Evolutionary conservation across 345 rosid species (phyloP).

Genomic region (Brassica juncea): DNA sequence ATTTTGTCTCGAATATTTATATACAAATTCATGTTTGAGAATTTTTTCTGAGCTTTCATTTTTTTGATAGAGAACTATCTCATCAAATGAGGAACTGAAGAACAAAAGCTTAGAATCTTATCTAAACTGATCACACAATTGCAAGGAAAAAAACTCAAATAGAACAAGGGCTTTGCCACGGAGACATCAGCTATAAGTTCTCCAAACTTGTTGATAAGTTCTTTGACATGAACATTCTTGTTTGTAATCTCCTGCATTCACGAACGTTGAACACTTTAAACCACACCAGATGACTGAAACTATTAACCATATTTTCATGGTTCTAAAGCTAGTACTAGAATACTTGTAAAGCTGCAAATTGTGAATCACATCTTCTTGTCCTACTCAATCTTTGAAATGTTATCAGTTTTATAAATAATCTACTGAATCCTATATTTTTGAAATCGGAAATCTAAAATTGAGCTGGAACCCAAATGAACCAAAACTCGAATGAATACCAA

Average conservation of each 20-base stretch:
- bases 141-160: slow-evolving; percentile 27
- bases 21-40: slow-evolving; percentile 10
- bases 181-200: slow-evolving; percentile 73
- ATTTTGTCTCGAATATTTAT: slow-evolving; percentile 27
- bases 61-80: too few species aligned
- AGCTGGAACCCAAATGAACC: too few species aligned
- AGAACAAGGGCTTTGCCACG: slow-evolving; percentile 93
- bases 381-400: too few species aligned
- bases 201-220: slow-evolving; percentile 74
- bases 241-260: slow-evolving; percentile 66
- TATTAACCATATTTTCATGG: too few species aligned
- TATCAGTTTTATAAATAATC: too few species aligned
- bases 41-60: too few species aligned
- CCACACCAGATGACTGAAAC: background rate
- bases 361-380: too few species aligned
- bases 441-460: too few species aligned
- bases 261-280: background rate
- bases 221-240: slow-evolving; percentile 71
- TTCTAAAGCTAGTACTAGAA: background rate
- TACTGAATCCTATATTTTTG: too few species aligned
- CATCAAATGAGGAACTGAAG: background rate
- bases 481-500: too few species aligned
- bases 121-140: slow-evolving; percentile 6
- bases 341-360: too few species aligned
- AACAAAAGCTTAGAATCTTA: slow-evolving; percentile 1